These are phyloP conservation scores for Phaseolus lunatus DNA, from an alignment of 306 rosid species.

Conservation along the genomic window DNA sequence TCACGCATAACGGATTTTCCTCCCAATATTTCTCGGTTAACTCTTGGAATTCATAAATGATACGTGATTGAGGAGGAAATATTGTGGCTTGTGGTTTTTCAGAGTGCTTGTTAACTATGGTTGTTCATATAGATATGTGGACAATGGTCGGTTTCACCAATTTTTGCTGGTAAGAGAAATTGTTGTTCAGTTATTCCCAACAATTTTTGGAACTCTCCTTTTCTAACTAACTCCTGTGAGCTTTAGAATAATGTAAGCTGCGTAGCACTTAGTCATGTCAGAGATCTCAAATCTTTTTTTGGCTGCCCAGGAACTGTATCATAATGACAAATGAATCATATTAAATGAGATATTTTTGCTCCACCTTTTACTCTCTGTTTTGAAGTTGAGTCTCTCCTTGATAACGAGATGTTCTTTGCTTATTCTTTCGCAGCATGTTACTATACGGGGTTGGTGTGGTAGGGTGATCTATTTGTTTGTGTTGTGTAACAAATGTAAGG, in stretches of 20 bases:
- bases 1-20: slow-evolving; percentile 37
- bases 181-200: slow-evolving; percentile 4
- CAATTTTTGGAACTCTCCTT: background rate
- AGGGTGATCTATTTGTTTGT: background rate
- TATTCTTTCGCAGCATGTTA: background rate
- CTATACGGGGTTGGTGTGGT: background rate
- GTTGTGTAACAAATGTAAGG: background rate
- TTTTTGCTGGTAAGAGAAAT: slow-evolving; percentile 34
- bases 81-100: background rate
- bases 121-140: background rate
- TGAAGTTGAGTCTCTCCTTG: background rate
- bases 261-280: background rate
- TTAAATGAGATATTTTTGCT: background rate
- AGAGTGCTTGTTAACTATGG: slow-evolving; percentile 23
- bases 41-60: slow-evolving; percentile 5
- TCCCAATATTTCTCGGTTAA: slow-evolving; percentile 10
- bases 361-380: background rate
- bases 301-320: slow-evolving; percentile 12
- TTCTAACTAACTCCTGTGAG: background rate
- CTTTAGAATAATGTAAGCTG: slow-evolving; percentile 7
- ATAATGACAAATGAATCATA: slow-evolving; percentile 31
- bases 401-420: background rate
- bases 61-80: slow-evolving; percentile 27
- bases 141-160: slow-evolving; percentile 25
- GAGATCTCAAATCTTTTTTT: background rate